phyloP scores from a whole-genome alignment of 2,329 filamentous ascomycete species.

The Pestalotiopsis sp. region DNA sequence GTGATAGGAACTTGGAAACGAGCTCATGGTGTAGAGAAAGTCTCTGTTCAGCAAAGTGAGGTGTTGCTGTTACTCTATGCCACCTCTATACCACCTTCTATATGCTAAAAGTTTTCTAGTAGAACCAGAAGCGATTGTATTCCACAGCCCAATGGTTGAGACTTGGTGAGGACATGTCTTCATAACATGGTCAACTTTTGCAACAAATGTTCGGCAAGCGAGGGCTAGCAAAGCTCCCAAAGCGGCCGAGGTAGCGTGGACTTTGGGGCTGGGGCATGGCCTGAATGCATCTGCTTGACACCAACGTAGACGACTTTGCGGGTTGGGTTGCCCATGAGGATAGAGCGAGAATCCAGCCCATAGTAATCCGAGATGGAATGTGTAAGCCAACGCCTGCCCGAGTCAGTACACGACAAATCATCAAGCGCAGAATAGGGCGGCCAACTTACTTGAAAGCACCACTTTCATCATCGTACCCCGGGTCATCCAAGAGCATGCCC shows the following conservation, averaged over 20 bases:
- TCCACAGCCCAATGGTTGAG: background rate
- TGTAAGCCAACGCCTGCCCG: slow-evolving; percentile 79
- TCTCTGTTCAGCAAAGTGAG: background rate
- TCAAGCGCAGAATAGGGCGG: slow-evolving; percentile 14
- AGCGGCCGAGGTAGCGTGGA: slow-evolving; percentile 60
- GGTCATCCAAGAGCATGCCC: slow-evolving; percentile 79
- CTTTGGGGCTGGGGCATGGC: slow-evolving; percentile 24
- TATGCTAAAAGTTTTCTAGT: background rate
- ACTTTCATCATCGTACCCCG: slow-evolving; percentile 69
- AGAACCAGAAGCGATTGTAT: background rate
- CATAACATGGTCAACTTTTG: background rate
- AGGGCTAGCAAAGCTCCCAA: slow-evolving; percentile 60
- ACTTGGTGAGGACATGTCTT: background rate
- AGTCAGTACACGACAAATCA: slow-evolving; percentile 19
- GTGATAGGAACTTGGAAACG: background rate
- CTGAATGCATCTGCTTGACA: slow-evolving; percentile 53
- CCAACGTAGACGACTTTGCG: slow-evolving; percentile 84
- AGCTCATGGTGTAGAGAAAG: background rate
- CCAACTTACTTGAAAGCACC: slow-evolving; percentile 78
- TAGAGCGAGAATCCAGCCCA: slow-evolving; percentile 80
- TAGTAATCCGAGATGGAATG: slow-evolving; percentile 94
- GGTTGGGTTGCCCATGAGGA: slow-evolving; percentile 71
- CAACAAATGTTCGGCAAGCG: background rate
- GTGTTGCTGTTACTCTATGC: slow-evolving; percentile 1
- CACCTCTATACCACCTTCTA: background rate